phyloP scores from a whole-genome alignment of 768 basidiomycete species.

The Vishniacozyma victoriae region DNA sequence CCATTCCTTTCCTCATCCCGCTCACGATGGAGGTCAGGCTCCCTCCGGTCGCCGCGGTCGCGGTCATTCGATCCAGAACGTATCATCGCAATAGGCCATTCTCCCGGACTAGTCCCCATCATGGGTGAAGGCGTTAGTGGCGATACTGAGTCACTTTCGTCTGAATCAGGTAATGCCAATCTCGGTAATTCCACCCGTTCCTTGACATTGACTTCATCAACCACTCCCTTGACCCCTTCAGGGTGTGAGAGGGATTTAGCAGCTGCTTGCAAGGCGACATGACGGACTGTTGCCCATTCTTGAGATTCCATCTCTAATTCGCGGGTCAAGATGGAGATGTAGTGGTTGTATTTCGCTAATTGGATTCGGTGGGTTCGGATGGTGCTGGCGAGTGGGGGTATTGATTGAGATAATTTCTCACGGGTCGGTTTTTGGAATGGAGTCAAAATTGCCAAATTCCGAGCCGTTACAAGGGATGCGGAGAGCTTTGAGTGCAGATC shows the following conservation, averaged over 20 bases:
- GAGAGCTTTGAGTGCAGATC: not conserved
- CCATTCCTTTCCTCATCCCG: no score
- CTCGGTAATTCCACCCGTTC: conserved; percentile 3
- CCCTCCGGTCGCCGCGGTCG: not conserved
- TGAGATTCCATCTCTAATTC: conserved; percentile 68
- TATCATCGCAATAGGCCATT: no score
- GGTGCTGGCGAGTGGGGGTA: conserved; percentile 61
- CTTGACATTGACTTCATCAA: conserved; percentile 8
- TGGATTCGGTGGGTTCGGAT: conserved; percentile 66
- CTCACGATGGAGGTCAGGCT: not conserved
- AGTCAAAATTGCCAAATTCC: conserved; percentile 75
- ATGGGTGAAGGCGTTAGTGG: not conserved
- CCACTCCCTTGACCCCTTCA: conserved; percentile 7
- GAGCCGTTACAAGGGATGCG: conserved; percentile 62
- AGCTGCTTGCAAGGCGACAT: conserved; percentile 68
- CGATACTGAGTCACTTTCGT: not conserved
- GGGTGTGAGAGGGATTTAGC: conserved; percentile 56
- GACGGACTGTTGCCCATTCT: conserved; percentile 62
- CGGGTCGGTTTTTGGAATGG: conserved; percentile 83
- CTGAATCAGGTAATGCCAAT: not conserved
- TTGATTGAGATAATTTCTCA: conserved; percentile 60
- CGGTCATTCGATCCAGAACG: no score
- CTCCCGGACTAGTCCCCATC: not conserved
- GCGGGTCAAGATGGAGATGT: conserved; percentile 64
- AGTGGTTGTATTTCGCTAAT: conserved; percentile 65